Percentiles rank a stretch among this genome's conserved stretches.
These are phyloP conservation scores for Acer yangbiense DNA, from an alignment of 345 rosid species.

Conservation along the genomic window DNA sequence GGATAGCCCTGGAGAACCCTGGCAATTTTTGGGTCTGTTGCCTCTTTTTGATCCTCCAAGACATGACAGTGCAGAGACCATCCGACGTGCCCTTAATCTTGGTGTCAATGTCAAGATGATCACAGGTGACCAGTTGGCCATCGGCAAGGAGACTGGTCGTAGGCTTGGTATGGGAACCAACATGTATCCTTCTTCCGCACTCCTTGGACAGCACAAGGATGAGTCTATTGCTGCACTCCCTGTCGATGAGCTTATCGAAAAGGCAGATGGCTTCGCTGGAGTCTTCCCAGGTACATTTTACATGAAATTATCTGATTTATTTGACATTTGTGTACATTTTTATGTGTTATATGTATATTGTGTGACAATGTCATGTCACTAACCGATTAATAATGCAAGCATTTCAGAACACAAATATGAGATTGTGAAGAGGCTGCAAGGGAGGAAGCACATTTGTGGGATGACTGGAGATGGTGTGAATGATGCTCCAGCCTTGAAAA, in stretches of 20 bases:
- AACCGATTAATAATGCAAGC: slow-evolving; percentile 15
- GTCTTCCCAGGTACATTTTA: slow-evolving; percentile 76
- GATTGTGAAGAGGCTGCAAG: slow-evolving; percentile 88
- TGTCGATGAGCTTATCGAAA: slow-evolving; percentile 88
- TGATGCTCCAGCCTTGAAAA: slow-evolving; percentile 96
- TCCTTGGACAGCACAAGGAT: slow-evolving; percentile 69
- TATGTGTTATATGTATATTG: background rate
- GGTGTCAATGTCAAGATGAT: slow-evolving; percentile 97
- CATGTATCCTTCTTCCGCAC: slow-evolving; percentile 95
- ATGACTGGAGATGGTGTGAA: slow-evolving; percentile 99
- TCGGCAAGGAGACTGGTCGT: slow-evolving; percentile 91
- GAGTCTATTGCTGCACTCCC: slow-evolving; percentile 51
- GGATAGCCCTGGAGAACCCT: slow-evolving; percentile 75
- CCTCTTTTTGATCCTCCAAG: slow-evolving; percentile 98
- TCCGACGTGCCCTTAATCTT: slow-evolving; percentile 78
- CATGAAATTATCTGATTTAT: background rate
- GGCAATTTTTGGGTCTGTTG: slow-evolving; percentile 85
- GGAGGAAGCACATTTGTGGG: slow-evolving; percentile 87
- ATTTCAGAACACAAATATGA: slow-evolving; percentile 85
- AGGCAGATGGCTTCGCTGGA: slow-evolving; percentile 96
- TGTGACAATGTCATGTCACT: slow-evolving; percentile 1
- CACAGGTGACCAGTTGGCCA: slow-evolving; percentile 93
- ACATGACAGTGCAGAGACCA: slow-evolving; percentile 96
- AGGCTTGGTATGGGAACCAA: slow-evolving; percentile 97
- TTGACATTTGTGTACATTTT: background rate